Conservation (phyloP, 768 basidiomycete species). For the Naganishia antarctica region DNA sequence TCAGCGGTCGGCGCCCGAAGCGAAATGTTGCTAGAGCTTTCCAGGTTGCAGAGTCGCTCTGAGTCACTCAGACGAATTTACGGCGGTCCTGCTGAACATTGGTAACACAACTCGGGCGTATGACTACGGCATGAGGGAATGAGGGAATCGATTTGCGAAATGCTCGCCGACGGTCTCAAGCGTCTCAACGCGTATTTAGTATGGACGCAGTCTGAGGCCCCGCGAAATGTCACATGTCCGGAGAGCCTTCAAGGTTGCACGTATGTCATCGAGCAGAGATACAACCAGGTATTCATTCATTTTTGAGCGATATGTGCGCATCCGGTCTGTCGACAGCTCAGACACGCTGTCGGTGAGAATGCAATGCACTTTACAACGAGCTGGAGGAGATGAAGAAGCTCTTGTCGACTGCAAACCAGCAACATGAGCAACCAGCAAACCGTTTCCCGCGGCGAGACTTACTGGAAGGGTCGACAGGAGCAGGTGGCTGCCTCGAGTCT, state of each 20-base stretch:
- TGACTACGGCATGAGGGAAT: no score
- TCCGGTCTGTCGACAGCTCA: no score
- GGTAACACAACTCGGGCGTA: no score
- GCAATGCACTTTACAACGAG: conserved; percentile 35
- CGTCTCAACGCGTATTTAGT: no score
- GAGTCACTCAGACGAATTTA: background rate
- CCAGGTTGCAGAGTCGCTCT: background rate
- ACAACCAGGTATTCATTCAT: background rate
- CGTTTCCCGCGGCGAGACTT: conserved; percentile 1
- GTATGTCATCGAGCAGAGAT: conserved; percentile 11
- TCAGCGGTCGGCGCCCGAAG: background rate
- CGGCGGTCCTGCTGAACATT: no score
- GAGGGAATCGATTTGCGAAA: no score
- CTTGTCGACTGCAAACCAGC: conserved; percentile 50
- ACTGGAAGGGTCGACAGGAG: conserved; percentile 86
- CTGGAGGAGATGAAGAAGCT: conserved; percentile 50
- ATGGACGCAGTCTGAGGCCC: no score
- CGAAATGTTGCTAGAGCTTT: conserved; percentile 21
- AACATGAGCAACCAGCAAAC: background rate
- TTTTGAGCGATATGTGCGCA: background rate
- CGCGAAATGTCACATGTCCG: no score
- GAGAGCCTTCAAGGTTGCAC: background rate
- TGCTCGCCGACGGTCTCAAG: no score
- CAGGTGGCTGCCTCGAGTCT: conserved; percentile 77
- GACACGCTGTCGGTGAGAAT: no score